Conservation (phyloP, 2,329 filamentous ascomycete species). For the Aspergillus uvarum region DNA sequence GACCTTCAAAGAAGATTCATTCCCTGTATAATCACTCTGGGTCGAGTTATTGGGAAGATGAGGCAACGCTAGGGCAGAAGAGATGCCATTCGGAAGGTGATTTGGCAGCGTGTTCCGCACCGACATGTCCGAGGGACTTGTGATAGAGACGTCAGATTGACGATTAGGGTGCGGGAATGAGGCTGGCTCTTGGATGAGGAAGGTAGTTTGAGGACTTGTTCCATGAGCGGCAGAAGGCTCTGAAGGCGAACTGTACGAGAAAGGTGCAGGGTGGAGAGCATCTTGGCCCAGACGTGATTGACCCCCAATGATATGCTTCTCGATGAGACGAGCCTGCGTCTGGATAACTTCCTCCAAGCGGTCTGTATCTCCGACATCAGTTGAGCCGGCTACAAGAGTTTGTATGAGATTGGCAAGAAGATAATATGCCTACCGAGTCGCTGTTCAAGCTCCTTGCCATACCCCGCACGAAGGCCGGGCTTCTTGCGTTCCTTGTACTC, state of each 20-base stretch:
- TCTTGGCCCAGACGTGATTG: conserved; percentile 33
- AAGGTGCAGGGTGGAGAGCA: conserved; percentile 24
- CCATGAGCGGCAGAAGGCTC: conserved; percentile 52
- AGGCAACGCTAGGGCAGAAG: conserved; percentile 25
- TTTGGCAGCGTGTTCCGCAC: conserved; percentile 27
- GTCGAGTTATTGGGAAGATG: conserved; percentile 22
- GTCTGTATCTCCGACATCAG: conserved; percentile 42
- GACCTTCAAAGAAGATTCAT: conserved; percentile 57
- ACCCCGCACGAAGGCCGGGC: conserved; percentile 64
- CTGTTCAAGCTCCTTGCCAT: conserved; percentile 71
- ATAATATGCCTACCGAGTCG: conserved; percentile 50
- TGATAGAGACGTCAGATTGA: conserved; percentile 44
- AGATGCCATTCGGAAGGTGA: conserved; percentile 24
- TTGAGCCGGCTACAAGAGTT: not conserved
- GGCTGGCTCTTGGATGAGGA: conserved; percentile 63
- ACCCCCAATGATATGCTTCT: conserved; percentile 51
- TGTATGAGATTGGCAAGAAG: not conserved
- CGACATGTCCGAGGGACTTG: conserved; percentile 38
- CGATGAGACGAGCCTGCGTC: conserved; percentile 66
- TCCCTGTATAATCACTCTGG: conserved; percentile 42
- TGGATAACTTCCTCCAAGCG: conserved; percentile 66
- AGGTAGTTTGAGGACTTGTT: conserved; percentile 57
- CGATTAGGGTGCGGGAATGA: conserved; percentile 51
- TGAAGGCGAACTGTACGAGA: conserved; percentile 49
- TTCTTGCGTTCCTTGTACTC: conserved; percentile 72